Conservation (phyloP, 2,329 filamentous ascomycete genomes). For the Gaeumannomyces tritici region DNA sequence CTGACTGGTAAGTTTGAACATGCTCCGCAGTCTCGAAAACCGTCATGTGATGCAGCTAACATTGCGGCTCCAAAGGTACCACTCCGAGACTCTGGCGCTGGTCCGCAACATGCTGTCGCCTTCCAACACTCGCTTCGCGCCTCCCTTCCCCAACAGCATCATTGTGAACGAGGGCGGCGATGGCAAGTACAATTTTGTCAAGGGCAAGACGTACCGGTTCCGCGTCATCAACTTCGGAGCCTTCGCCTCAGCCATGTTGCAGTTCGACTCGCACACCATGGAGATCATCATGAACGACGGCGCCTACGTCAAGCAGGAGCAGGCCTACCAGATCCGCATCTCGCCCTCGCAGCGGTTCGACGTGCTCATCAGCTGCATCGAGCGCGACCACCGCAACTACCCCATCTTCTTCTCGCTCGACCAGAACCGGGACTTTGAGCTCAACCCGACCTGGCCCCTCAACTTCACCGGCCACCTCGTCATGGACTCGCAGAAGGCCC, state of each 20-base stretch:
- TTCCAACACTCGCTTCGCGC: constrained; percentile 26
- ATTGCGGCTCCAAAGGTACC: constrained; percentile 24
- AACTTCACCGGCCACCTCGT: constrained; percentile 36
- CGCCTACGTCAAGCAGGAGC: constrained; percentile 25
- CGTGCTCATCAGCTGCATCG: constrained; percentile 23
- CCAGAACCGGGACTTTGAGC: constrained; percentile 30
- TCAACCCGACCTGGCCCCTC: constrained; percentile 20
- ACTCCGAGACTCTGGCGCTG: constrained; percentile 25
- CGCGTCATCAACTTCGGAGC: constrained; percentile 36
- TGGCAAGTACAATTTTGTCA: constrained; percentile 24
- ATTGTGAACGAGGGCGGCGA: constrained; percentile 32
- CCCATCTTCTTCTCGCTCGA: constrained; percentile 34
- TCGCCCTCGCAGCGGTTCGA: constrained; percentile 36
- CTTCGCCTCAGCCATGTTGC: constrained; percentile 30
- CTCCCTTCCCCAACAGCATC: constrained; percentile 30
- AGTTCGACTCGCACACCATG: constrained; percentile 34
- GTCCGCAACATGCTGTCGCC: constrained; percentile 28
- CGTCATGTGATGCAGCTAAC: background rate
- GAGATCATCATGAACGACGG: constrained; percentile 33
- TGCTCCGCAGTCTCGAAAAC: background rate
- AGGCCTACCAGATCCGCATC: constrained; percentile 28
- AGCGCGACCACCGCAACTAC: constrained; percentile 27
- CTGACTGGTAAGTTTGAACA: constrained; percentile 23
- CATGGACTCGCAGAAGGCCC: constrained; percentile 20
- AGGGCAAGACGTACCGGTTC: constrained; percentile 35